phyloP scores from a whole-genome alignment of 2,329 filamentous ascomycete species.

The Colletotrichum theobromicola region DNA sequence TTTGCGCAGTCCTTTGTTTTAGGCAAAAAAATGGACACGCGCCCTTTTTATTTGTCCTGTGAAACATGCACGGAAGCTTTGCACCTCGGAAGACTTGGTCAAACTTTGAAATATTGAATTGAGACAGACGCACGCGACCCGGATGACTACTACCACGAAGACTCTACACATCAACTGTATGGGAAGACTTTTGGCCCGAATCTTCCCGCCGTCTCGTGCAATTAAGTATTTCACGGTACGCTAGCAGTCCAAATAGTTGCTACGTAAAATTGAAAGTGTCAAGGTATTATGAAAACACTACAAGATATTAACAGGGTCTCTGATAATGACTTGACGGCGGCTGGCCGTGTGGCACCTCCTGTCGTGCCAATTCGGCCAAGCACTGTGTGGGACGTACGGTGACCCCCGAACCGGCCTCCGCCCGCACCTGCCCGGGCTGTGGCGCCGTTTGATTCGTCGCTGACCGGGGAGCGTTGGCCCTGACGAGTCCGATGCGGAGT shows the following conservation, averaged over 20 bases:
- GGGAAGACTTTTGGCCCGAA: neutral
- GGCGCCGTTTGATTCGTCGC: slow-evolving; percentile 6
- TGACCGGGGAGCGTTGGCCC: neutral
- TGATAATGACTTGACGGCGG: no score
- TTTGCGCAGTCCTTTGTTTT: rapidly evolving
- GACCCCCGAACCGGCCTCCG: neutral
- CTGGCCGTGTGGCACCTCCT: no score
- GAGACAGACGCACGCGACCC: neutral
- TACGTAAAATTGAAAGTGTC: no score
- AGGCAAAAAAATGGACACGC: rapidly evolving
- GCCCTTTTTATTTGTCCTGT: neutral
- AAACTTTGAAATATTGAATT: neutral
- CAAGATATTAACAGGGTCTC: neutral
- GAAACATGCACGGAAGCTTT: rapidly evolving
- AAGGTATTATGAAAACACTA: neutral
- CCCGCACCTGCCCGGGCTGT: neutral
- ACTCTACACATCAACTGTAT: neutral
- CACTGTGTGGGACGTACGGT: neutral
- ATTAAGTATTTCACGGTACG: no score
- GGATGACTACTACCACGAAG: neutral
- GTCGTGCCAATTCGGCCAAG: neutral
- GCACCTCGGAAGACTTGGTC: rapidly evolving
- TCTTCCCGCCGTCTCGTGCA: no score
- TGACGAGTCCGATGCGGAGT: slow-evolving; percentile 20
- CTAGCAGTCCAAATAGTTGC: no score